These are phyloP conservation scores for Cephaloascus fragrans DNA, from an alignment of 805 yeast species.

Conservation along the genomic window DNA sequence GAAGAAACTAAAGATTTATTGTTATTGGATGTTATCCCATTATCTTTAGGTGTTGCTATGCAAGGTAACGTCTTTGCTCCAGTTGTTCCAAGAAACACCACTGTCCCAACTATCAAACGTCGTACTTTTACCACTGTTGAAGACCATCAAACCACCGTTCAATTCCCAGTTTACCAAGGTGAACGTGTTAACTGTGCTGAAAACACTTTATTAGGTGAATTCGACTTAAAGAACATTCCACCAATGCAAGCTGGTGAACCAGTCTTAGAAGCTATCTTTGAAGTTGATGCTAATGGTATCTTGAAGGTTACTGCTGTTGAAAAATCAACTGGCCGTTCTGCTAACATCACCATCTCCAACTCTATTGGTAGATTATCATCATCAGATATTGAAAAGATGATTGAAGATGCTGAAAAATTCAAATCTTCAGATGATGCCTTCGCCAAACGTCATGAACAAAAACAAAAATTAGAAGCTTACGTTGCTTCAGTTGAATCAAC, in stretches of 20 bases:
- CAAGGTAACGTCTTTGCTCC: constrained; percentile 99
- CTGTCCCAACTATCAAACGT: constrained; percentile 98
- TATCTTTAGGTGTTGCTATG: constrained; percentile 99
- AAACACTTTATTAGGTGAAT: constrained; percentile 97
- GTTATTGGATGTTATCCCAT: constrained; percentile 94
- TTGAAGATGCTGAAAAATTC: constrained; percentile 97
- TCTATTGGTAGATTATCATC: constrained; percentile 97
- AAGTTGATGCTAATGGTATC: constrained; percentile 99
- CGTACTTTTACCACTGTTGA: constrained; percentile 98
- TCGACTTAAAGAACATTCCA: constrained; percentile 96
- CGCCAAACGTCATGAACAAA: constrained; percentile 99
- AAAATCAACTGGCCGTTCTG: constrained; percentile 97
- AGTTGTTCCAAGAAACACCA: constrained; percentile 98
- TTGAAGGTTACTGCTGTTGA: constrained; percentile 98
- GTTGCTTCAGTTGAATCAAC: constrained; percentile 92
- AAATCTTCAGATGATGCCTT: constrained; percentile 98
- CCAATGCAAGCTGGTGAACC: constrained; percentile 99
- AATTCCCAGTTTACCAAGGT: constrained; percentile 99
- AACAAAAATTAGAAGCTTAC: constrained; percentile 98
- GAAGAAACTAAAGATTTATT: constrained; percentile 93
- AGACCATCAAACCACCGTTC: constrained; percentile 98
- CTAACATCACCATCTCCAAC: constrained; percentile 97
- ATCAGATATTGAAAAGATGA: constrained; percentile 97
- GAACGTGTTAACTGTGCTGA: constrained; percentile 98
- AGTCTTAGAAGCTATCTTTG: constrained; percentile 97